Evolutionary conservation across 768 basidiomycete genomes (phyloP).

Genomic region (Collybia sp.): DNA sequence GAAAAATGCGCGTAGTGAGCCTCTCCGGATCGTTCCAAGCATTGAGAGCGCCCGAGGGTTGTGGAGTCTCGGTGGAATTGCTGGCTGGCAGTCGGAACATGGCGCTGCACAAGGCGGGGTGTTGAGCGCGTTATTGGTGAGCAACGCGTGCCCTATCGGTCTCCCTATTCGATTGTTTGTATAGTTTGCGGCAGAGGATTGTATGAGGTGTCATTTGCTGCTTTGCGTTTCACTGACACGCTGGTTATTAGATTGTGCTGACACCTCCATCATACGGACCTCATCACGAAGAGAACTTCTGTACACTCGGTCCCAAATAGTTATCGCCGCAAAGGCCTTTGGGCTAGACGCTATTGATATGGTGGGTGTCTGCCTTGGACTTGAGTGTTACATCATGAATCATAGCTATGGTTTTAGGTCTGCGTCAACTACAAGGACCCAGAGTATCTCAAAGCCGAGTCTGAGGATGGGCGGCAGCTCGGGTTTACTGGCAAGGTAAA

Average conservation of each 20-base stretch:
- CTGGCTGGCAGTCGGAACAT: conserved; percentile 54
- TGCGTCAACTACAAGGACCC: conserved; percentile 84
- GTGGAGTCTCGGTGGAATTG: conserved; percentile 66
- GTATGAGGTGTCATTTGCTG: conserved; percentile 33
- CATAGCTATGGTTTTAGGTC: conserved; percentile 42
- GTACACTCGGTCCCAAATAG: conserved; percentile 79
- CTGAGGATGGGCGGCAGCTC: conserved; percentile 69
- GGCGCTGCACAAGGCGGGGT: conserved; percentile 45
- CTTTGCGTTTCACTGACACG: conserved; percentile 1
- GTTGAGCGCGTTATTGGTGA: conserved; percentile 63
- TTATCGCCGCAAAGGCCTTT: conserved; percentile 79
- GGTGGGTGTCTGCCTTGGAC: conserved; percentile 34
- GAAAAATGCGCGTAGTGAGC: conserved; percentile 17
- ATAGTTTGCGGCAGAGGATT: conserved; percentile 95
- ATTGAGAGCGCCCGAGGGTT: conserved; percentile 81
- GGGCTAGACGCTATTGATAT: conserved; percentile 86
- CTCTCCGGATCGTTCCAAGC: conserved; percentile 67
- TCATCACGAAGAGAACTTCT: conserved; percentile 71
- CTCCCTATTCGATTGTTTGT: background rate
- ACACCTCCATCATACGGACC: conserved; percentile 79
- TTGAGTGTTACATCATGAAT: background rate
- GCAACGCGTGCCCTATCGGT: conserved; percentile 15
- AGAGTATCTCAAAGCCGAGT: conserved; percentile 66
- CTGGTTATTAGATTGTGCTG: conserved; percentile 70
- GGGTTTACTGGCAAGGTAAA: conserved; percentile 90